These are phyloP conservation scores for Metschnikowia vanudenii DNA, from an alignment of 805 yeast species.

Conservation along the genomic window DNA sequence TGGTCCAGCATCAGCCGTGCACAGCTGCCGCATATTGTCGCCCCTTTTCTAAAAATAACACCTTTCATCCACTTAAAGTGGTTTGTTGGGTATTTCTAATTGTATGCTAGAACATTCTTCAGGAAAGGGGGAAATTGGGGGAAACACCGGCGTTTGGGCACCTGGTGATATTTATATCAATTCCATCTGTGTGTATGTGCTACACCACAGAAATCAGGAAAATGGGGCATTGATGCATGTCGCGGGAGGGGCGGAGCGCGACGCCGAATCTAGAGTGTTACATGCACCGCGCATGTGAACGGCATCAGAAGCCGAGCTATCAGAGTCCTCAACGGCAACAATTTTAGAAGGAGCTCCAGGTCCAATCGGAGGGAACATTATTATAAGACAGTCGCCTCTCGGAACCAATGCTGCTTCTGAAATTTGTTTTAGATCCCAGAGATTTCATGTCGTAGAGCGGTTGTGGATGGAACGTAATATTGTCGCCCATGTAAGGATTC, in stretches of 20 bases:
- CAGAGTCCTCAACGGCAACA: no score
- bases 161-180: neutral
- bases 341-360: constrained; percentile 49
- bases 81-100: neutral
- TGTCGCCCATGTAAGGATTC: constrained; percentile 28
- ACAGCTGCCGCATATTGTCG: neutral
- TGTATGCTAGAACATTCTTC: no score
- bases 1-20: neutral
- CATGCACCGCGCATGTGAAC: neutral
- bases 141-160: neutral
- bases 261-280: neutral
- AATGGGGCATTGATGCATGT: constrained; percentile 1
- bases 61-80: neutral
- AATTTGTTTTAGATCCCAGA: neutral
- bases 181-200: neutral
- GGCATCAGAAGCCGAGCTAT: neutral
- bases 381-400: constrained; percentile 7
- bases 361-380: constrained; percentile 40
- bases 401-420: neutral
- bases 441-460: constrained; percentile 5
- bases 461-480: constrained; percentile 8
- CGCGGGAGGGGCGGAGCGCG: neutral
- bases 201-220: neutral
- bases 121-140: no score
- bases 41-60: neutral